phyloP scores from a whole-genome alignment of 2,329 filamentous ascomycete species.

The Pestalotiopsis sp. region DNA sequence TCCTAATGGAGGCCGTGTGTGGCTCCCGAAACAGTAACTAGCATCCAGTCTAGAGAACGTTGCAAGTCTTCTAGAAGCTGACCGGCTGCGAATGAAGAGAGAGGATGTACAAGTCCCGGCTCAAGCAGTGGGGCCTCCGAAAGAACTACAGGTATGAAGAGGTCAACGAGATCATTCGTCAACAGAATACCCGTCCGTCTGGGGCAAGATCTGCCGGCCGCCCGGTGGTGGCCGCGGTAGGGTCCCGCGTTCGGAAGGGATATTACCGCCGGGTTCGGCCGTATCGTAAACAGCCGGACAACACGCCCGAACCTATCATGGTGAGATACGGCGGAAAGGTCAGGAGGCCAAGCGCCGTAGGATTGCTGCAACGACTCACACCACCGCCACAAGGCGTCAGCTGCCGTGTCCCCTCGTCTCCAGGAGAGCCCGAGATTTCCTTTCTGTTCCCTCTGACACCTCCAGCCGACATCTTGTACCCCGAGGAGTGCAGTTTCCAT shows the following conservation, averaged over 20 bases:
- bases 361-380: not conserved
- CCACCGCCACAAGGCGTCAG: not conserved
- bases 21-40: not conserved
- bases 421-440: not conserved
- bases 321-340: not conserved
- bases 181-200: not conserved
- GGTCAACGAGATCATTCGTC: constrained; percentile 11
- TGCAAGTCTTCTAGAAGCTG: not conserved
- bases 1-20: constrained; percentile 3
- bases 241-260: constrained; percentile 3
- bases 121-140: constrained; percentile 12
- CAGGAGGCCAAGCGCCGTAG: not conserved
- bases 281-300: not conserved
- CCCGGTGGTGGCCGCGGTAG: not conserved
- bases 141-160: constrained; percentile 11
- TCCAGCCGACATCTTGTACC: not conserved
- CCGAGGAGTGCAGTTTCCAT: constrained; percentile 8
- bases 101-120: constrained; percentile 11
- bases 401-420: constrained; percentile 4
- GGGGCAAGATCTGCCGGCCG: not conserved
- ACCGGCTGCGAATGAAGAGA: not conserved
- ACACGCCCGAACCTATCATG: not conserved
- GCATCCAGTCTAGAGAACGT: not conserved
- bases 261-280: not conserved
- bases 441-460: constrained; percentile 10